Evolutionary conservation across 83 land plant genomes (phyloP).

Genomic region (Picea abies): DNA sequence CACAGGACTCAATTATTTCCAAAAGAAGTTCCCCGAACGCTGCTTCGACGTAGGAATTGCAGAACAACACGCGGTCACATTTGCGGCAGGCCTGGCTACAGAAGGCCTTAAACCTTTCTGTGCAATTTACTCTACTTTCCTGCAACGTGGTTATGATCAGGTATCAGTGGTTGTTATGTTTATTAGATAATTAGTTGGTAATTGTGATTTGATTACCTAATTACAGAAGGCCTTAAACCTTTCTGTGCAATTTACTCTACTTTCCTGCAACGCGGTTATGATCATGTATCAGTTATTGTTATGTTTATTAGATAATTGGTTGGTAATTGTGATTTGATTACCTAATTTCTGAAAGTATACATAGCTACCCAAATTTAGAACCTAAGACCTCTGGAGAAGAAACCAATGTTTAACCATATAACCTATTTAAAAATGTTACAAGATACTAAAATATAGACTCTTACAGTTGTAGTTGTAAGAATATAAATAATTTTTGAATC

Average conservation of each 20-base stretch:
- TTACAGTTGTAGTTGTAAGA: too few species aligned
- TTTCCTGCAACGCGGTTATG: slow-evolving; percentile 68
- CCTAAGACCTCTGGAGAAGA: too few species aligned
- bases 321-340: too few species aligned
- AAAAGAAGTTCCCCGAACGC: slow-evolving; percentile 30
- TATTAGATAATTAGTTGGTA: too few species aligned
- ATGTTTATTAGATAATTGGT: too few species aligned
- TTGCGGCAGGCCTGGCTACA: slow-evolving; percentile 49
- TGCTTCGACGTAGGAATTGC: slow-evolving; percentile 57
- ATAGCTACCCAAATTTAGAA: too few species aligned
- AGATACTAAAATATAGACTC: too few species aligned
- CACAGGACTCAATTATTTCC: slow-evolving; percentile 42
- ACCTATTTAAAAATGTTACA: too few species aligned
- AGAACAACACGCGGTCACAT: slow-evolving; percentile 67
- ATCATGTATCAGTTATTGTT: slow-evolving; percentile 37
- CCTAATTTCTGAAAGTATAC: too few species aligned
- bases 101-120: slow-evolving; percentile 77
- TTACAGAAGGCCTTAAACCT: slow-evolving; percentile 37
- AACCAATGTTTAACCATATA: too few species aligned
- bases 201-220: too few species aligned
- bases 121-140: slow-evolving; percentile 65
- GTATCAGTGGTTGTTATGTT: slow-evolving; percentile 7
- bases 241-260: slow-evolving; percentile 73
- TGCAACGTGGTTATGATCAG: slow-evolving; percentile 75
- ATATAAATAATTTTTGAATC: too few species aligned